Evolutionary conservation across 2,329 filamentous ascomycete genomes (phyloP).

Genomic region (Clonostachys rosea): DNA sequence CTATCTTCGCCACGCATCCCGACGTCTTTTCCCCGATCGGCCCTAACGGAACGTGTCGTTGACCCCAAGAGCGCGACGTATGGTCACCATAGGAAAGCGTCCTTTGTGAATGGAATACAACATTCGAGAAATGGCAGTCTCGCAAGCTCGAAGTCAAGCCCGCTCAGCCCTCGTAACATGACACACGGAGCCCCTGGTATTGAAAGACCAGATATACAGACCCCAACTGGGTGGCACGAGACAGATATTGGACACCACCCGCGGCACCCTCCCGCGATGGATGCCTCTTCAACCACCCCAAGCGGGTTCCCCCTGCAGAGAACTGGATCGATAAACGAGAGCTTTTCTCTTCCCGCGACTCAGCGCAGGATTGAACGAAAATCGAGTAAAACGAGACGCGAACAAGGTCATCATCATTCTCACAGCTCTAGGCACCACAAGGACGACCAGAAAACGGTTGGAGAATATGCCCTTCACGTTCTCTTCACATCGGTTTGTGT

Average conservation of each 20-base stretch:
- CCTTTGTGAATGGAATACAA: slow-evolving; percentile 93
- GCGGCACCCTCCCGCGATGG: slow-evolving; percentile 42
- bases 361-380: slow-evolving; percentile 55
- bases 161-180: slow-evolving; percentile 83
- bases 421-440: slow-evolving; percentile 69
- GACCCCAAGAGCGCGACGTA: slow-evolving; percentile 55
- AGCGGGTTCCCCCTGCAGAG: slow-evolving; percentile 31
- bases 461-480: slow-evolving; percentile 94
- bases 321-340: slow-evolving; percentile 40
- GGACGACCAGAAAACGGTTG: slow-evolving; percentile 86
- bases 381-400: slow-evolving; percentile 64
- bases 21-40: slow-evolving; percentile 33
- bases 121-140: slow-evolving; percentile 88
- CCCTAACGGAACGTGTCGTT: slow-evolving; percentile 44
- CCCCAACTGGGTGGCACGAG: slow-evolving; percentile 37
- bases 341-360: slow-evolving; percentile 31
- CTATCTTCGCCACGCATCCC: slow-evolving; percentile 32
- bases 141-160: slow-evolving; percentile 74
- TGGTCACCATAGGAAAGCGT: slow-evolving; percentile 92
- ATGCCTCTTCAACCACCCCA: slow-evolving; percentile 23
- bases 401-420: slow-evolving; percentile 70
- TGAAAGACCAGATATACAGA: slow-evolving; percentile 47
- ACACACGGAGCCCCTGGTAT: slow-evolving; percentile 58
- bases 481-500: slow-evolving; percentile 79
- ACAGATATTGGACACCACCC: slow-evolving; percentile 28